A percentile compares a stretch with the other conserved stretches of the same genome.
These are phyloP conservation scores for Microbotryum silenes-acaulis DNA, from an alignment of 1,284 basidiomycete genomes.

Conservation along the genomic window DNA sequence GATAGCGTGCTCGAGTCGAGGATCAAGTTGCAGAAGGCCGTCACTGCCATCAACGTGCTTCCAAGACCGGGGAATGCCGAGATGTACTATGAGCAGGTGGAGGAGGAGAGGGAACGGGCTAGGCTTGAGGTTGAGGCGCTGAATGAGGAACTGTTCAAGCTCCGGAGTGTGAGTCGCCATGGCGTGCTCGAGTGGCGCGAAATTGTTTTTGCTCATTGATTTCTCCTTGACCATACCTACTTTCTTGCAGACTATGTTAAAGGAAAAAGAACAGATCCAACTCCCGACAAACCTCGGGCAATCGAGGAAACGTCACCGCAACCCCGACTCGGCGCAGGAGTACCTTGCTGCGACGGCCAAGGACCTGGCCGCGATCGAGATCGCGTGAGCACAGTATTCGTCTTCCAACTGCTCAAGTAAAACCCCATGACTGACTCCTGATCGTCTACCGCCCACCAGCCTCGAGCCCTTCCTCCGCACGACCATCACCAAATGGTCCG, in stretches of 20 bases:
- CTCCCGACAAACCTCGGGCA: slow-evolving; percentile 51
- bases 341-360: slow-evolving; percentile 48
- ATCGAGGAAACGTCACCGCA: slow-evolving; percentile 47
- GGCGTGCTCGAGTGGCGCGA: no score
- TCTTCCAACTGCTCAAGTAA: not conserved
- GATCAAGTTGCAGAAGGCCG: slow-evolving; percentile 78
- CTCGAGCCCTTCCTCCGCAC: slow-evolving; percentile 50
- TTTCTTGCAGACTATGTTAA: slow-evolving; percentile 39
- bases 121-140: slow-evolving; percentile 25
- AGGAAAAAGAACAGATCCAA: slow-evolving; percentile 47
- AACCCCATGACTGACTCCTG: not conserved
- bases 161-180: slow-evolving; percentile 1
- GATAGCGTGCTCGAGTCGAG: slow-evolving; percentile 75
- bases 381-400: slow-evolving; percentile 44
- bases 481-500: slow-evolving; percentile 81
- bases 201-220: slow-evolving; percentile 12
- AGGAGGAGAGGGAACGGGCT: slow-evolving; percentile 22
- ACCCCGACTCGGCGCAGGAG: slow-evolving; percentile 38
- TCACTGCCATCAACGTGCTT: slow-evolving; percentile 56
- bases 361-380: slow-evolving; percentile 51
- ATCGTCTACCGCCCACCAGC: slow-evolving; percentile 3
- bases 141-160: slow-evolving; percentile 32
- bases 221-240: not conserved
- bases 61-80: slow-evolving; percentile 38
- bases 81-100: slow-evolving; percentile 11